Percentiles rank a stretch among this genome's conserved stretches.
These are phyloP conservation scores for Oryza punctata DNA, from an alignment of 176 grass and related monocot species.

Conservation along the genomic window DNA sequence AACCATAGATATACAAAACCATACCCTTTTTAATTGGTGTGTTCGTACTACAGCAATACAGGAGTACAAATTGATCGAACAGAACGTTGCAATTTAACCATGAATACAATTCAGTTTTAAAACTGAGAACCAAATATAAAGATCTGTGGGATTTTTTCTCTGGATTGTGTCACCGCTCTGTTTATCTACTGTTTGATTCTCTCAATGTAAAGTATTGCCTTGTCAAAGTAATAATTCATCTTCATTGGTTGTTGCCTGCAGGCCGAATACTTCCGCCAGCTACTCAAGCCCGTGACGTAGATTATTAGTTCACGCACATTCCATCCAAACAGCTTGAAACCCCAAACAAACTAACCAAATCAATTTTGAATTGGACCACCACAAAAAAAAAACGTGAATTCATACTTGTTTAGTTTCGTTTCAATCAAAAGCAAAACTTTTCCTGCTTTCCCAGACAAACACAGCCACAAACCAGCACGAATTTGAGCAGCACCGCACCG, in stretches of 20 bases:
- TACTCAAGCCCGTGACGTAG: conserved; percentile 92
- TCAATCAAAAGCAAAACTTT: background rate
- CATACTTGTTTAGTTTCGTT: conserved; percentile 13
- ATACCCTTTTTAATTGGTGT: background rate
- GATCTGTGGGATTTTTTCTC: background rate
- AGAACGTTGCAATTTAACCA: background rate
- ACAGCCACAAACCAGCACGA: background rate
- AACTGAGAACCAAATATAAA: background rate
- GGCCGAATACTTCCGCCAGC: conserved; percentile 91
- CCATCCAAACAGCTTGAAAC: background rate
- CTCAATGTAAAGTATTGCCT: background rate
- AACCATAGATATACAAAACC: background rate
- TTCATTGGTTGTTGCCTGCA: conserved; percentile 28
- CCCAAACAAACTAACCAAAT: conserved; percentile 22
- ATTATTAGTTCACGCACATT: conserved; percentile 33
- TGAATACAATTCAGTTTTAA: no score
- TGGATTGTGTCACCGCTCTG: background rate
- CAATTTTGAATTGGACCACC: conserved; percentile 33
- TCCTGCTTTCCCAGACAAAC: background rate
- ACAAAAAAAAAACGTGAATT: background rate
- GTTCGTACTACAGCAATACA: background rate
- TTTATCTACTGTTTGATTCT: background rate
- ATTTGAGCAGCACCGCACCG: background rate
- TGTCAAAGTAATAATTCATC: background rate
- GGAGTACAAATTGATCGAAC: background rate